phyloP scores from a whole-genome alignment of 495 filamentous ascomycete genomes.

The Penicillium canariense region DNA sequence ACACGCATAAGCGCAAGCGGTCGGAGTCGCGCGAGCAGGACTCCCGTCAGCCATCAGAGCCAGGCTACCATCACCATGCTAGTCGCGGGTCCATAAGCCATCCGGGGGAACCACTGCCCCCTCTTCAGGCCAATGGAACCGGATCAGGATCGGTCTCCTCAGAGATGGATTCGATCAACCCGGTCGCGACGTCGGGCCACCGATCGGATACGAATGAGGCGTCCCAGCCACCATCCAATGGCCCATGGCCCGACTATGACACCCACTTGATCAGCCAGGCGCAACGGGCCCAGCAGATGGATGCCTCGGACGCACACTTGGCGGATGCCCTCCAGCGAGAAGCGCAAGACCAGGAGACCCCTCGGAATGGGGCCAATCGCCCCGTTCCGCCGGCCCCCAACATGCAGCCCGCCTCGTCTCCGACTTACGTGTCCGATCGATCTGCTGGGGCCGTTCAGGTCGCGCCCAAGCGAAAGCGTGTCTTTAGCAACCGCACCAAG shows the following conservation, averaged over 20 bases:
- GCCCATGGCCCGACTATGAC: constrained; percentile 44
- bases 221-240: constrained; percentile 30
- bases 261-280: constrained; percentile 41
- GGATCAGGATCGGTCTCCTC: constrained; percentile 19
- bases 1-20: constrained; percentile 41
- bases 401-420: constrained; percentile 35
- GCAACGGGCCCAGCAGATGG: constrained; percentile 47
- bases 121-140: constrained; percentile 18
- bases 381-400: constrained; percentile 32
- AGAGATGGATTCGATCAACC: constrained; percentile 29
- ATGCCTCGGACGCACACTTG: constrained; percentile 50
- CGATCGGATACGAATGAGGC: constrained; percentile 35
- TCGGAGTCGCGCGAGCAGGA: constrained; percentile 39
- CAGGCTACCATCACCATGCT: not conserved
- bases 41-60: constrained; percentile 3
- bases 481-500: constrained; percentile 96
- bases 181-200: constrained; percentile 22
- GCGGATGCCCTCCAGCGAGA: constrained; percentile 53
- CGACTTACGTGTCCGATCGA: constrained; percentile 40
- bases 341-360: constrained; percentile 40
- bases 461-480: constrained; percentile 76
- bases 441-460: constrained; percentile 52
- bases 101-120: constrained; percentile 4
- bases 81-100: constrained; percentile 1
- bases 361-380: constrained; percentile 32